Percentiles rank a stretch among this genome's conserved stretches.
Conservation (phyloP, 148 eudicot genomes). For the Nepenthes gracilis region DNA sequence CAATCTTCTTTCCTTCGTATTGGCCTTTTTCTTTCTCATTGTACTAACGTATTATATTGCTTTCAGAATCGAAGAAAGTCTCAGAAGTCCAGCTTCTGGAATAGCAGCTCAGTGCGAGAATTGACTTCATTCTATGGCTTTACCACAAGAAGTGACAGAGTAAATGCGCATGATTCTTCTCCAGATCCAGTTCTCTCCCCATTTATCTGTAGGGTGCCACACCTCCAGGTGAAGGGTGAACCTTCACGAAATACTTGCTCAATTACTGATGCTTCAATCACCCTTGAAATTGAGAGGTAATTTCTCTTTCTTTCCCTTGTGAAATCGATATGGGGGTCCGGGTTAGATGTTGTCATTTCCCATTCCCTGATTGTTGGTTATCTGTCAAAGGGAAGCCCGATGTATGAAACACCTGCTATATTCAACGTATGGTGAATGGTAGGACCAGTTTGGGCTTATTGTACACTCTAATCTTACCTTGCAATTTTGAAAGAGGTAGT, state of each 20-base stretch:
- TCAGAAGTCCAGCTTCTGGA: constrained; percentile 59
- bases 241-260: constrained; percentile 20
- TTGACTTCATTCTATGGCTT: constrained; percentile 26
- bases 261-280: constrained; percentile 16
- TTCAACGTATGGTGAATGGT: too few species aligned
- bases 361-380: too few species aligned
- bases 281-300: constrained; percentile 45
- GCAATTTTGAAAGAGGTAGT: too few species aligned
- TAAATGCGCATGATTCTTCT: constrained; percentile 21
- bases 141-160: constrained; percentile 12
- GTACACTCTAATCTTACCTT: too few species aligned
- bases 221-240: constrained; percentile 20
- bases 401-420: too few species aligned
- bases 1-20: background rate
- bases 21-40: background rate
- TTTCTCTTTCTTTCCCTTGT: constrained; percentile 1
- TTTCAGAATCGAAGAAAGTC: constrained; percentile 47
- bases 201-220: constrained; percentile 34
- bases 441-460: too few species aligned
- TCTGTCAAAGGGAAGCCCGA: too few species aligned
- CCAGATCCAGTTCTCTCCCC: constrained; percentile 69
- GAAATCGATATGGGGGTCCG: background rate
- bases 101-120: constrained; percentile 27
- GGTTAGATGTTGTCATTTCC: too few species aligned
- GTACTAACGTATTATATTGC: background rate